These are phyloP conservation scores for Fusarium burgessii DNA, from an alignment of 2,329 filamentous ascomycete genomes.

Conservation along the genomic window DNA sequence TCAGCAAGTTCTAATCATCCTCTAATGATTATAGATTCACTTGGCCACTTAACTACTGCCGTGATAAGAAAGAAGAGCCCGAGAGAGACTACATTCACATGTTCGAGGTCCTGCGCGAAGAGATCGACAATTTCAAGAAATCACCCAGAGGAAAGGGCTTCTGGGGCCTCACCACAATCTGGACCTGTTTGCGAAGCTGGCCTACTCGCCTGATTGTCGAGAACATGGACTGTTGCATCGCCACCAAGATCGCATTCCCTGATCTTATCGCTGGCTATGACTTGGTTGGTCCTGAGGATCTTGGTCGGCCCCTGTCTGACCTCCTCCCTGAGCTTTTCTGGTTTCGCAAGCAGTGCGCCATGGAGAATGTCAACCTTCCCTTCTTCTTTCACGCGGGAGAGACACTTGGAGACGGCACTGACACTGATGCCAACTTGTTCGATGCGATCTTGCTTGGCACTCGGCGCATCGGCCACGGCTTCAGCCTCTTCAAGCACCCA, in stretches of 20 bases:
- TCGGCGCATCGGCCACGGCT: constrained; percentile 88
- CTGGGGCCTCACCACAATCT: constrained; percentile 88
- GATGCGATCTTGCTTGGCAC: constrained; percentile 90
- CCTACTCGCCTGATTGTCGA: constrained; percentile 76
- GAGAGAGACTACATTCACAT: constrained; percentile 77
- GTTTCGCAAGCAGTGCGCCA: constrained; percentile 87
- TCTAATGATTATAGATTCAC: constrained; percentile 64
- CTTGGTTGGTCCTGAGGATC: constrained; percentile 88
- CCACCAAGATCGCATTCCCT: constrained; percentile 82
- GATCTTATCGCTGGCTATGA: constrained; percentile 89
- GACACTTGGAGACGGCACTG: constrained; percentile 79
- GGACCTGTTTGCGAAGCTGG: constrained; percentile 78
- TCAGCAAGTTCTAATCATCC: background rate
- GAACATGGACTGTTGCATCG: constrained; percentile 89
- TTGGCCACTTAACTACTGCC: constrained; percentile 78
- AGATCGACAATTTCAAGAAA: constrained; percentile 79
- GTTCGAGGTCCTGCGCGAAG: constrained; percentile 80
- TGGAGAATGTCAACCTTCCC: constrained; percentile 83
- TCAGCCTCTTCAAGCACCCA: constrained; percentile 91
- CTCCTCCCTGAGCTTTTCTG: constrained; percentile 89
- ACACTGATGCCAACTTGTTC: constrained; percentile 84
- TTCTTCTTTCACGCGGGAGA: constrained; percentile 98
- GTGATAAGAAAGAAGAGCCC: constrained; percentile 70
- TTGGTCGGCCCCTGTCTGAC: constrained; percentile 79
- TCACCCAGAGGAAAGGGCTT: constrained; percentile 79